phyloP scores from a whole-genome alignment of 192 early-diverging fungal species.

The Haplosporangium gracile region DNA sequence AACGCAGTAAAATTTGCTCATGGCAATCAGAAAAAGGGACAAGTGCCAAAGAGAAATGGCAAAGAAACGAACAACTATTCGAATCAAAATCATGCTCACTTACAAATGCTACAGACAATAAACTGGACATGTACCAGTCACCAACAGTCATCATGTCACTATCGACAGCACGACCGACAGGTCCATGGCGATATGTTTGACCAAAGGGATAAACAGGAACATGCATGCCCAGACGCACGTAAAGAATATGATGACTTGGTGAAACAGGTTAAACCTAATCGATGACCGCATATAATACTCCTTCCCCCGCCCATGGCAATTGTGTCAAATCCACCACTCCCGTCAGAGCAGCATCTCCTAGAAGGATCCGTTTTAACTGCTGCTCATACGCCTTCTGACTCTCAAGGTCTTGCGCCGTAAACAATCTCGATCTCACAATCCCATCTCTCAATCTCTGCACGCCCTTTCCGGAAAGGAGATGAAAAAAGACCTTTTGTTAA shows the following conservation, averaged over 20 bases:
- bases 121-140: slow-evolving; percentile 32
- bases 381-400: not conserved
- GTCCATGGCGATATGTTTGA: slow-evolving; percentile 30
- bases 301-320: slow-evolving; percentile 1
- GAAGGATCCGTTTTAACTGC: not conserved
- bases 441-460: slow-evolving; percentile 8
- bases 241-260: slow-evolving; percentile 14
- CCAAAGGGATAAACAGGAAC: slow-evolving; percentile 46
- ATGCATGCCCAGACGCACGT: slow-evolving; percentile 24
- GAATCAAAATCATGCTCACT: not conserved
- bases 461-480: not conserved
- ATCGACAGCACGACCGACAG: slow-evolving; percentile 30
- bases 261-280: not conserved
- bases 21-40: not conserved
- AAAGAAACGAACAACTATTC: too few species aligned
- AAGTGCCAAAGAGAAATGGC: not conserved
- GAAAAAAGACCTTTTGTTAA: slow-evolving; percentile 9
- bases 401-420: not conserved
- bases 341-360: not conserved
- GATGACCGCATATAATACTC: slow-evolving; percentile 21
- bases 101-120: slow-evolving; percentile 25
- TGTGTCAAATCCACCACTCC: slow-evolving; percentile 8
- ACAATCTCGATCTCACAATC: slow-evolving; percentile 9
- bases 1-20: not conserved
- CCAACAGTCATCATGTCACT: slow-evolving; percentile 47